Conservation (phyloP, 1,139 yeast species). For the Geotrichum phurueaensis region DNA sequence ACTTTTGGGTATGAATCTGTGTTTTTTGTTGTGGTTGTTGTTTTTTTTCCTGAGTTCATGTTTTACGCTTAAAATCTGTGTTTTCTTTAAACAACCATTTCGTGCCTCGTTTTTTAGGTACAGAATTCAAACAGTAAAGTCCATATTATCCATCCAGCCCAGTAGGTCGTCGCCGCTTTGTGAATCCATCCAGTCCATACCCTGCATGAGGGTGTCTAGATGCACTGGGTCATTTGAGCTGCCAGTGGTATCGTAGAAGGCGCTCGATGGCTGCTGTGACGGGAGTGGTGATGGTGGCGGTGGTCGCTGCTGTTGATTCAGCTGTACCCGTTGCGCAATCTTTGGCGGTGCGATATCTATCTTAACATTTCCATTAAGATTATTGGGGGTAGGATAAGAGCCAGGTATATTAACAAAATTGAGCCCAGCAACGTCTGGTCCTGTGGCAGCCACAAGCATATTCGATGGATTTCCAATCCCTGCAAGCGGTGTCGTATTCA, state of each 20-base stretch:
- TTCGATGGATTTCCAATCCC: slow-evolving; percentile 18
- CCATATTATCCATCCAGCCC: slow-evolving; percentile 72
- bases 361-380: not conserved
- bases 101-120: too few species aligned
- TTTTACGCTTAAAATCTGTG: too few species aligned
- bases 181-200: slow-evolving; percentile 76
- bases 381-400: slow-evolving; percentile 8
- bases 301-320: not conserved
- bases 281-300: not conserved
- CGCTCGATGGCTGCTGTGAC: not conserved
- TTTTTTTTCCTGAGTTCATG: too few species aligned
- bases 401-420: not conserved
- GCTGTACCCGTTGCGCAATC: not conserved
- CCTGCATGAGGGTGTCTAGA: slow-evolving; percentile 52
- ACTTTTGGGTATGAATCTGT: not conserved
- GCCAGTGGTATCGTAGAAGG: slow-evolving; percentile 43
- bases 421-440: slow-evolving; percentile 17
- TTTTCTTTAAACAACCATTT: not conserved
- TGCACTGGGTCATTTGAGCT: slow-evolving; percentile 31
- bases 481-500: slow-evolving; percentile 14
- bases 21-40: not conserved
- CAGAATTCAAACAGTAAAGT: not conserved
- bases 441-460: slow-evolving; percentile 14
- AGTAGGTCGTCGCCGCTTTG: slow-evolving; percentile 73
- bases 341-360: not conserved